phyloP scores from a whole-genome alignment of 163 green algal genomes.

The Smithsoniella earleae region DNA sequence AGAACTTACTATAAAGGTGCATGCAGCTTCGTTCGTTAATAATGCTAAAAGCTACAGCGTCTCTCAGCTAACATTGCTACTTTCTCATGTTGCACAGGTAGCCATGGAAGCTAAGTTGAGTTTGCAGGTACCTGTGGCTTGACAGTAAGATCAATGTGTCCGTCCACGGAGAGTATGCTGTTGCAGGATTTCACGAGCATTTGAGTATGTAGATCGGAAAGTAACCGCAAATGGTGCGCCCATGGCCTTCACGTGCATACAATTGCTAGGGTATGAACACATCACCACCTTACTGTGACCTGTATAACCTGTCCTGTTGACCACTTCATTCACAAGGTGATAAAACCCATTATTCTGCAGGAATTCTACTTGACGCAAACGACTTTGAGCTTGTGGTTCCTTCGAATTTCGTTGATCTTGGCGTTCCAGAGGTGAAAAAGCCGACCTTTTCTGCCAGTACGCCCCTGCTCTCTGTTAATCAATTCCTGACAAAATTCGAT shows the following conservation, averaged over 20 bases:
- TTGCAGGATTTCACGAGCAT: background rate
- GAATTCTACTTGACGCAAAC: background rate
- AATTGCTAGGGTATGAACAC: background rate
- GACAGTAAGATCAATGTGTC: too few species aligned
- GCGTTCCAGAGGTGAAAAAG: slow-evolving; percentile 11
- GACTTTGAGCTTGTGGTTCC: slow-evolving; percentile 15
- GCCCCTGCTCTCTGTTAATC: background rate
- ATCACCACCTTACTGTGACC: background rate
- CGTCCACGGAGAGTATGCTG: too few species aligned
- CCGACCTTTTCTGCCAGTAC: slow-evolving; percentile 1
- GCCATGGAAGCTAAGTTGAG: too few species aligned
- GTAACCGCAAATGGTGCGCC: background rate
- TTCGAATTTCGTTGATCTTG: slow-evolving; percentile 18
- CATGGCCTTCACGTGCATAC: background rate
- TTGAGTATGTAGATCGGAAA: background rate
- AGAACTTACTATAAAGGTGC: too few species aligned
- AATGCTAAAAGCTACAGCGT: too few species aligned
- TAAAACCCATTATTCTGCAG: background rate
- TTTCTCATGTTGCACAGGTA: too few species aligned
- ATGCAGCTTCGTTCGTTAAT: too few species aligned
- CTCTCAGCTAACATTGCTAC: too few species aligned
- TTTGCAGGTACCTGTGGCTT: too few species aligned
- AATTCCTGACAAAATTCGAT: too few species aligned
- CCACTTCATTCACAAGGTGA: background rate
- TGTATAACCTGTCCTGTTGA: too few species aligned